Conservation (phyloP, 2,329 filamentous ascomycete species). For the Diaporthe caulivora region DNA sequence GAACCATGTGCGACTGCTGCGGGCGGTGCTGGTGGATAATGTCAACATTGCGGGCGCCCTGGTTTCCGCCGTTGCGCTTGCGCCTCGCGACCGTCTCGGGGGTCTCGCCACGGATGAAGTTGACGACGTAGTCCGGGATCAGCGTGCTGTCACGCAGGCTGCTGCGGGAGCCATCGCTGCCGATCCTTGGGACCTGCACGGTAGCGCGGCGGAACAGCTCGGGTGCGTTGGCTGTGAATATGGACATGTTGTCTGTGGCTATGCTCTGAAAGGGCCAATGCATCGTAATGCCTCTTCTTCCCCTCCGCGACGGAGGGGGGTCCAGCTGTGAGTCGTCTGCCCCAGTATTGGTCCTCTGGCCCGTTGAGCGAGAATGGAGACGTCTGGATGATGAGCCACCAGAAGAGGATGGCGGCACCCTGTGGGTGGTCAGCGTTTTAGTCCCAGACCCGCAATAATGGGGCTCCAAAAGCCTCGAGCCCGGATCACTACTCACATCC, state of each 20-base stretch:
- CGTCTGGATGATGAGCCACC: conserved; percentile 20
- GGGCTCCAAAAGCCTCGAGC: too few species aligned
- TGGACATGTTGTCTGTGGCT: conserved; percentile 44
- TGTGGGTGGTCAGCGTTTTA: conserved; percentile 5
- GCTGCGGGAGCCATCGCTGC: conserved; percentile 39
- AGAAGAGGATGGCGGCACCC: conserved; percentile 19
- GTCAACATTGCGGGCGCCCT: conserved; percentile 49
- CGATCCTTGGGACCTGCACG: conserved; percentile 21
- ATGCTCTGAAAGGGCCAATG: conserved; percentile 54
- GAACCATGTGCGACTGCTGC: conserved; percentile 51
- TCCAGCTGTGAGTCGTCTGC: conserved; percentile 11
- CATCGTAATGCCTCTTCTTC: conserved; percentile 42
- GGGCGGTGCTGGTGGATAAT: conserved; percentile 46
- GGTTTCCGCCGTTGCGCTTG: conserved; percentile 52
- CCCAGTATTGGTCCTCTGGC: conserved; percentile 13
- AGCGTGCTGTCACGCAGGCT: conserved; percentile 54
- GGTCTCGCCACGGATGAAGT: conserved; percentile 68
- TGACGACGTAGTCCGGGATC: conserved; percentile 67
- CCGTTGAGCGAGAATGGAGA: conserved; percentile 16
- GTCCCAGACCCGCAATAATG: not conserved
- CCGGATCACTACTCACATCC: conserved; percentile 26
- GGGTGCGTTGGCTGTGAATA: conserved; percentile 37
- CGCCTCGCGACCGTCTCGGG: conserved; percentile 64
- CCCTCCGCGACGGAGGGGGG: conserved; percentile 37
- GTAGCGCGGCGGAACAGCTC: conserved; percentile 33